Evolutionary conservation across 306 rosid genomes (phyloP), one percentile per base, ranked within the genome.

Genomic region (Casuarina glauca): DNA sequence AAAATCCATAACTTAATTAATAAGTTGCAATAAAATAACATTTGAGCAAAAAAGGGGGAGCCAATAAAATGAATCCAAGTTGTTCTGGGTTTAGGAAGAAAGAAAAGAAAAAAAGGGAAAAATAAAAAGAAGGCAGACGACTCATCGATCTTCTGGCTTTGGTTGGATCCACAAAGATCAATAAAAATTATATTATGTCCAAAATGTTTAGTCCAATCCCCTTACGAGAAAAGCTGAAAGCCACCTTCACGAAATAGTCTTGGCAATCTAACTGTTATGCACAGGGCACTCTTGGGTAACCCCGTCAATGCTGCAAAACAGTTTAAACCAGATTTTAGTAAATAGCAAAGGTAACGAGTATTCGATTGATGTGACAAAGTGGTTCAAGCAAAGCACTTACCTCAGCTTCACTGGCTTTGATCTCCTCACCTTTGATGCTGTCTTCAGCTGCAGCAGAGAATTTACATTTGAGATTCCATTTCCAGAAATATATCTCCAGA

Each of bases 401-500:
- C 84, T 84, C 90, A 7, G 91, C 78, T 73, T 89, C 97, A 39
- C 95, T 58, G 9, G 96, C 81, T 80, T 95, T 95, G 90, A 84
- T 61, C 76, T 92, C 97, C 45, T 91, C 97, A 49, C 82, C 83
- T 86, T 93, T 95, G 76, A 74, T 17, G 86, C 61, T 87, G 8
- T 95, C 99, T 54, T 92, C 98, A 82, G 97, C 99, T 95, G 87
- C 80, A 84, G 45, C 58, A 80, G 50, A 74, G 69, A 46, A 82
- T 64, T 43, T 52, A 53, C 26, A 50, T 73, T 70, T 52, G 78
- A 76, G 70, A 36, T 54, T 20, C 19, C 7, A 49, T 38, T 74
- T 44, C 58, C 4, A 77, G 71, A 76, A 72, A 55, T 68, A 36
- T 55, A 72, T 38, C 71, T 50, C 49, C 0, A 9, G 9, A 44